Base-by-base conservation (phyloP, 2,329 filamentous ascomycete genomes). In the Moelleriella libera region DNA sequence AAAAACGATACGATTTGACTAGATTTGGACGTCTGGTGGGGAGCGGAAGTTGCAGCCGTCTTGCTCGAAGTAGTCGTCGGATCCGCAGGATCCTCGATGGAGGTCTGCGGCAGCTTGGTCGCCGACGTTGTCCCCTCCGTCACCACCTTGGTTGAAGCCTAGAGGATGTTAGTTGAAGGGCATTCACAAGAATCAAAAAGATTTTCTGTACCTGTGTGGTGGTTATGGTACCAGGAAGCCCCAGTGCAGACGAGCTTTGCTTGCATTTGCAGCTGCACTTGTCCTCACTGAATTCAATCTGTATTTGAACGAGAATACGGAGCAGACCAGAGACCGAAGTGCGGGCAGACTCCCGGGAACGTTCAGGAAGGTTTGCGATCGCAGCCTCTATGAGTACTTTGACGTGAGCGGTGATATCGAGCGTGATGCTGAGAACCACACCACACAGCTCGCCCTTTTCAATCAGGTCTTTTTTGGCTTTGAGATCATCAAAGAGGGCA, bases 231-330 rank as follows among this genome's bases (percentile, higher is more conserved):
- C 21, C 21, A 21, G 21, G 21, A 21, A 21, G 21, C 21, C 21
- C 21, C 21, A 21, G 21, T 21, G 21, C 21, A 21, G 21, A 21
- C 21, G 21, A 21, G 21, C 21, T 21, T 21, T 21, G 21, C 3
- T 32, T 46, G 12, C 30, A 30, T 14, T 47, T 50, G 12, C 47
- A 34, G 9, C 41, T 30, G 39, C 49, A 51, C 21, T 51, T 49
- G 11, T 30, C 21, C n/a, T 30, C 14, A 5, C 8, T 37, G 32
- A 51, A 51, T 11, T 48, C 45, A 10, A 14, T n/a, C 45, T 51
- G 30, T 30, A 21, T 10, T 6, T 49, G 11, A 8, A 37, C 6
- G 32, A 51, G 29, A 9, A 42, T 21, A 5, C 45, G 11, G 10
- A 32, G n/a, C 28, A 51, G 30, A 10, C 39, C 44, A 8, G 28